Evolutionary conservation across 164 flowering plant species (phyloP).

Genomic region (Echeveria elegans): DNA sequence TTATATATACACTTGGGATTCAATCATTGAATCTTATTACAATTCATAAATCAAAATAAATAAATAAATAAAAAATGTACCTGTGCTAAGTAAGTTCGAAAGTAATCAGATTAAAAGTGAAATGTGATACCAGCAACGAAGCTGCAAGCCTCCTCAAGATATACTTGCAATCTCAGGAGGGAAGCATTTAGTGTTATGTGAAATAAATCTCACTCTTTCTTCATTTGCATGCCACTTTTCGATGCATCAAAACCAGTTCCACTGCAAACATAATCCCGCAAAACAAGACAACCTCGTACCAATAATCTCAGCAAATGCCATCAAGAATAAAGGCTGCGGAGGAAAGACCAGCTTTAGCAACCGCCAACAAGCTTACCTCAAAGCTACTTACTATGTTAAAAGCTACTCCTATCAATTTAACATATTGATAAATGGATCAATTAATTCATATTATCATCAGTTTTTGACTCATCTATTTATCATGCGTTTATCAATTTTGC

Average conservation of each 20-base stretch:
- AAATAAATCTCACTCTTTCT: conserved; percentile 23
- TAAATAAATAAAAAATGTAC: not conserved
- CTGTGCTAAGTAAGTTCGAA: not conserved
- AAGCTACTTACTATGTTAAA: no score
- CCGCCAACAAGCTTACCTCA: conserved; percentile 52
- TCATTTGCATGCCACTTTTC: conserved; percentile 53
- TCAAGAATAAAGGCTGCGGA: conserved; percentile 68
- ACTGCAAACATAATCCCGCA: conserved; percentile 52
- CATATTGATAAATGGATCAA: no score
- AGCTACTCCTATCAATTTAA: no score
- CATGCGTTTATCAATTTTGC: no score
- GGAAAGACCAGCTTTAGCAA: conserved; percentile 85
- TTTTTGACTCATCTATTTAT: no score
- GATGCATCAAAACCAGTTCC: conserved; percentile 73
- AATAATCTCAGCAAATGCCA: conserved; percentile 75
- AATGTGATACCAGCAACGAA: not conserved
- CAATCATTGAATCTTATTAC: no score
- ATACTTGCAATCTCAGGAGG: not conserved
- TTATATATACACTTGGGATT: no score
- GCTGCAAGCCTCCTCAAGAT: not conserved
- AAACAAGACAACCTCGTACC: conserved; percentile 47
- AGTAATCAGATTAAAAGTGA: not conserved
- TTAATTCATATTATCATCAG: no score
- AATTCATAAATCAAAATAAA: no score
- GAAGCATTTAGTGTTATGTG: not conserved